Evolutionary conservation across 2,329 filamentous ascomycete species (phyloP).

Genomic region (Bipolaris zeicola): DNA sequence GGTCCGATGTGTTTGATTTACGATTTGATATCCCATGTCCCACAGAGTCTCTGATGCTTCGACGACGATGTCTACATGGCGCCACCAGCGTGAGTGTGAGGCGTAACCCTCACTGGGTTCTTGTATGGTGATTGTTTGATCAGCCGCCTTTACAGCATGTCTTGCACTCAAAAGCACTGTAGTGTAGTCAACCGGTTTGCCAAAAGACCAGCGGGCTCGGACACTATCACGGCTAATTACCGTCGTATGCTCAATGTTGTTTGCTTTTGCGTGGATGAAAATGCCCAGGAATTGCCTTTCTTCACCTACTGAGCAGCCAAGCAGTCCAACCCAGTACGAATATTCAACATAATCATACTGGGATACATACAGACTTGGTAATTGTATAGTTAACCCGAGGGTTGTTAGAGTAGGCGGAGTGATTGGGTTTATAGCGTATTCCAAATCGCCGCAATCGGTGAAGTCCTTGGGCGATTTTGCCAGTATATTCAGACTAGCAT

Average conservation of each 20-base stretch:
- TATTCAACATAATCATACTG: too few relatives aligned
- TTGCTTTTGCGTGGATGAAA: fast-evolving
- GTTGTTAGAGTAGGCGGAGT: not conserved
- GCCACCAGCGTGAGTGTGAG: too few relatives aligned
- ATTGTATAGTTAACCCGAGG: not conserved
- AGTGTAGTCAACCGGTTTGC: too few relatives aligned
- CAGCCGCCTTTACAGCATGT: not conserved
- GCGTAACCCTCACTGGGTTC: not conserved
- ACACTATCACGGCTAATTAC: too few relatives aligned
- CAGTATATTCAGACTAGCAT: not conserved
- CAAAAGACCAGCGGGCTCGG: too few relatives aligned
- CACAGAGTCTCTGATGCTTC: not conserved
- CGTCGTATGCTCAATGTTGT: too few relatives aligned
- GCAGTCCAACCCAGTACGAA: not conserved
- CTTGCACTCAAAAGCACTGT: not conserved
- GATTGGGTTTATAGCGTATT: not conserved
- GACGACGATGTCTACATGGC: not conserved
- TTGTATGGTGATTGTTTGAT: not conserved
- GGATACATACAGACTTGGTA: not conserved
- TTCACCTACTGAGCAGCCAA: not conserved
- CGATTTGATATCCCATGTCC: too few relatives aligned
- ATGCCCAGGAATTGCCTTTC: not conserved
- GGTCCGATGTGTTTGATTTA: too few relatives aligned
- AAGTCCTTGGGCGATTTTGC: not conserved
- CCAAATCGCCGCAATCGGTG: not conserved